Evolutionary conservation across 1,284 basidiomycete genomes (phyloP), one percentile per base, ranked within the genome.

Genomic region (Apiotrichum domesticum): DNA sequence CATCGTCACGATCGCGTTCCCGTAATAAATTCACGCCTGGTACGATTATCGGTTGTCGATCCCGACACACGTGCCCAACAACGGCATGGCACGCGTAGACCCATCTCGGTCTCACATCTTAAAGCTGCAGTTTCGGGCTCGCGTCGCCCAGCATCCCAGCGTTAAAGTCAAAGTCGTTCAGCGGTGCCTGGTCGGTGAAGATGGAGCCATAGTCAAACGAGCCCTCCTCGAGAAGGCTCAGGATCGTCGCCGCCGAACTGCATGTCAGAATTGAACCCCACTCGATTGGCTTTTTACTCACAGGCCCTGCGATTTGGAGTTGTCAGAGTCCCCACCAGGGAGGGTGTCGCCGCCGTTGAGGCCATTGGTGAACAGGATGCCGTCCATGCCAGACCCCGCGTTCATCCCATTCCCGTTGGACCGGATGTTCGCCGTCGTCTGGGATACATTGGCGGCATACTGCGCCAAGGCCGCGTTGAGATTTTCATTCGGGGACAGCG

Each of bases 161-260:
- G 34, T 32, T 45, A 50, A 62, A 62, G 44, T 58, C 52, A 40
- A 62, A 63, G 44, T 65, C 62, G 11, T 43, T 51, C 35, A 65
- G 48, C 29, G 64, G 64, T 10, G 73, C 73, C 54, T 75, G 73
- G 59, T 75, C 73, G 21, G 72, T 73, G 55, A 75, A 75, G 49
- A 75, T 72, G 29, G 68, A 68, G 15, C 71, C 68, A 58, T 75
- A 75, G 58, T 75, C 73, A 48, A 77, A 77, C 9, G 70, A 70
- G 13, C 75, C 75, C 56, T 76, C 71, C 55, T 76, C 73, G 55
- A 77, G 62, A 29, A 77, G 53, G 49, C 68, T 69, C 33, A 77
- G 56, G 46, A 77, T 77, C 0, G 74, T 73, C 6, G 74, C 74
- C 2, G 75, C 75, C 29, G 75, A 77, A 52, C 59, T 62, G 42